These are phyloP conservation scores for Penicillium polonicum DNA, from an alignment of 2,329 filamentous ascomycete species.

Conservation along the genomic window DNA sequence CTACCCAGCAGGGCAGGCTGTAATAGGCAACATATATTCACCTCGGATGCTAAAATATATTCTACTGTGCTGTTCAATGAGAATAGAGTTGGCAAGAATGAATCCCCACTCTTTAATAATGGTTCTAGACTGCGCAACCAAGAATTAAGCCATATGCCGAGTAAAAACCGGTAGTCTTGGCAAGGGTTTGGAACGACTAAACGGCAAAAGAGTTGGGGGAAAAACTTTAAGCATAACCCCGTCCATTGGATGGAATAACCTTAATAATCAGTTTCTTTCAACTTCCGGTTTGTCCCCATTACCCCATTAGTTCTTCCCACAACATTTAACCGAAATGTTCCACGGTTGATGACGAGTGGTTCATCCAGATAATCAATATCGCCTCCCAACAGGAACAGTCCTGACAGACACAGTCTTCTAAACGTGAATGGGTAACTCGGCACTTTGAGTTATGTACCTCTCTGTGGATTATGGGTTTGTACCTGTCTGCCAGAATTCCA, in stretches of 20 bases:
- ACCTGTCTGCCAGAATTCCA: background rate
- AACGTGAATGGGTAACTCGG: slow-evolving; percentile 2
- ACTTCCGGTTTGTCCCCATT: background rate
- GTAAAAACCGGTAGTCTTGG: background rate
- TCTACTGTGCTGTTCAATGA: background rate
- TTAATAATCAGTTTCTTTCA: background rate
- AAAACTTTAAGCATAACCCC: slow-evolving; percentile 1
- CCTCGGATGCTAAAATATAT: background rate
- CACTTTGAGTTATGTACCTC: slow-evolving; percentile 7
- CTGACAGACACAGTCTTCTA: background rate
- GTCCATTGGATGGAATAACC: background rate
- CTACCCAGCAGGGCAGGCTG: background rate
- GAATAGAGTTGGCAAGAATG: background rate
- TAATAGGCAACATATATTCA: background rate
- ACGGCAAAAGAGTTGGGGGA: background rate
- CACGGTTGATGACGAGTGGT: background rate
- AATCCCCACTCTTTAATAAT: background rate
- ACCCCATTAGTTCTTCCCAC: background rate
- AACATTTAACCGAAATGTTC: background rate
- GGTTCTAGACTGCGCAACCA: background rate
- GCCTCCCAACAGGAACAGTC: slow-evolving; percentile 8
- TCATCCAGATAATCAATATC: background rate
- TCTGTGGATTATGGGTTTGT: background rate
- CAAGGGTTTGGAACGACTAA: background rate
- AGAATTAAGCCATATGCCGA: background rate